phyloP scores from a whole-genome alignment of 148 eudicot genomes.

The Drosera capensis region DNA sequence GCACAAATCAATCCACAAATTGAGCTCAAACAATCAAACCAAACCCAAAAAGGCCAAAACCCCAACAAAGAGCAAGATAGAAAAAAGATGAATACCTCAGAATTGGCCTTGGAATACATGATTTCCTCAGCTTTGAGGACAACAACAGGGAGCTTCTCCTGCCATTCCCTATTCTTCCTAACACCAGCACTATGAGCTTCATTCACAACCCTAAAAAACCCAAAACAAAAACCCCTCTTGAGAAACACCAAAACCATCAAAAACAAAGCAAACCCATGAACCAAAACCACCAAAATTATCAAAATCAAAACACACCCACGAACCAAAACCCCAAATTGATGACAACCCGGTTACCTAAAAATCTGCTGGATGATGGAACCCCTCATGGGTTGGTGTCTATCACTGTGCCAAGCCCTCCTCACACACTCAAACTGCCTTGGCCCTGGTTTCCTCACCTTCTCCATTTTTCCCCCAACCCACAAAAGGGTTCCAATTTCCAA shows the following conservation, averaged over 20 bases:
- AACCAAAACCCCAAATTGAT: not conserved
- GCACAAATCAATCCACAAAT: constrained; percentile 1
- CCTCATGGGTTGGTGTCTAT: constrained; percentile 80
- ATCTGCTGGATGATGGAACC: constrained; percentile 71
- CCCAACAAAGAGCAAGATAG: not conserved
- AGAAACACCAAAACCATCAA: not conserved
- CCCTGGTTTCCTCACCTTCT: constrained; percentile 87
- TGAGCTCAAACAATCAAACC: not conserved
- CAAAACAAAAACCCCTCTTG: constrained; percentile 31
- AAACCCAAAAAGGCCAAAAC: constrained; percentile 1
- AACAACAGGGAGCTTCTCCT: constrained; percentile 77
- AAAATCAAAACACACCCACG: not conserved
- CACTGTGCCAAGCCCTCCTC: constrained; percentile 94
- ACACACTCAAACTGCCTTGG: constrained; percentile 96
- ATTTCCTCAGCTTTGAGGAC: constrained; percentile 90
- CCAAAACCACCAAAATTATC: not conserved
- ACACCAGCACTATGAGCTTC: constrained; percentile 47
- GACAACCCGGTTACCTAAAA: constrained; percentile 53
- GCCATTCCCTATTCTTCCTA: constrained; percentile 90
- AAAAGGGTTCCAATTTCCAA: not conserved
- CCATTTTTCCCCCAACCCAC: not conserved
- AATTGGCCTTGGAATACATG: constrained; percentile 95
- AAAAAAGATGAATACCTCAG: constrained; percentile 44
- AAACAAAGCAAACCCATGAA: not conserved
- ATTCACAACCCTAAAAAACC: constrained; percentile 57